Base-by-base conservation (phyloP, 208 protist genomes). In the Strigomonas galati region DNA sequence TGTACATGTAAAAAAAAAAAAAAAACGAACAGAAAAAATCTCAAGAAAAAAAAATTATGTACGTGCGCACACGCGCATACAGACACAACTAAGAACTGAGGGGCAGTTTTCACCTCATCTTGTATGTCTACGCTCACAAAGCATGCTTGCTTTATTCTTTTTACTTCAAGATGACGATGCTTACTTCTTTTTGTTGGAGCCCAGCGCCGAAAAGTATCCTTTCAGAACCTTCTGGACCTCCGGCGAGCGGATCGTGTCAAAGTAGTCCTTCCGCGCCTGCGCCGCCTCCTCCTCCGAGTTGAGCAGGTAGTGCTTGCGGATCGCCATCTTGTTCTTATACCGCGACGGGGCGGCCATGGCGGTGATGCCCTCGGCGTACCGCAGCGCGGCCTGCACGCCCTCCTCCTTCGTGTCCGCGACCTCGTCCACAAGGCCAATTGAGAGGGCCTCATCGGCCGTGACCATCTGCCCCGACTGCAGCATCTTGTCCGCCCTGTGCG, bases 351-450 rank as follows among this genome's bases (percentile, higher is more conserved):
- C 32, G 32, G 32, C 32, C 32, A 37, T 9, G 6, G 32, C 32
- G 32, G 32, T 37, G 32, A 65, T n/a, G 27, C 49, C 58, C 26
- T 72, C 52, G 27, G 68, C 46, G 27, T 69, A 66, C 19, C 51
- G 59, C 60, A 78, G 49, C 0, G 76, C 70, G 14, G 59, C 65
- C n/a, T 69, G 12, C 53, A 78, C 52, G 14, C 65, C 76, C 14
- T 74, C 70, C 35, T 74, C 79, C 21, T 52, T 74, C 19, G 35
- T 65, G 26, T 72, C 70, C 15, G 76, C 74, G 0, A 64, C 71
- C 24, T 74, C 69, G 67, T 89, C 82, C 12, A 85, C 71, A 43
- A 85, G 71, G 2, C 82, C 82, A 24, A 64, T 57, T 0, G 15
- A 24, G 31, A 66, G 60, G 4, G 82, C 82, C 15, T 76, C 71